Conservation (phyloP, 2,329 filamentous ascomycete species). For the Onygena corvina region DNA sequence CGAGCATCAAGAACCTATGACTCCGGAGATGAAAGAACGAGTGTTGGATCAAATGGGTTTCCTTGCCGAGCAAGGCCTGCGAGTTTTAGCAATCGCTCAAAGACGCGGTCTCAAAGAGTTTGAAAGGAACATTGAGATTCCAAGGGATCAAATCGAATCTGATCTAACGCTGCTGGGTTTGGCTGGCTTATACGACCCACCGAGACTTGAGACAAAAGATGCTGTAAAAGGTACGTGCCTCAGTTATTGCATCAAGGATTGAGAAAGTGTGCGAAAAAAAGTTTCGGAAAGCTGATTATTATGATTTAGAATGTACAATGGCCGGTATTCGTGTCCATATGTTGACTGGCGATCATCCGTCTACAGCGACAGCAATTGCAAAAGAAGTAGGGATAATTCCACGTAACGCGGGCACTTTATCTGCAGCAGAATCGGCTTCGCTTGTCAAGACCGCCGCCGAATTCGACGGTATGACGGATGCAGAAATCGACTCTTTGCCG, state of each 20-base stretch:
- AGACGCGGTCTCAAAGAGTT: slow-evolving; percentile 21
- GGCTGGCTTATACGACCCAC: slow-evolving; percentile 51
- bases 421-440: slow-evolving; percentile 36
- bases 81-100: slow-evolving; percentile 47
- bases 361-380: slow-evolving; percentile 46
- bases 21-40: slow-evolving; percentile 30
- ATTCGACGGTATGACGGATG: slow-evolving; percentile 42
- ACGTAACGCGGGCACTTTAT: slow-evolving; percentile 34
- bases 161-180: slow-evolving; percentile 47
- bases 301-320: slow-evolving; percentile 33
- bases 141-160: slow-evolving; percentile 41
- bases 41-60: slow-evolving; percentile 46
- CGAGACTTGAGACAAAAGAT: slow-evolving; percentile 46
- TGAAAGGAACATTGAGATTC: slow-evolving; percentile 25
- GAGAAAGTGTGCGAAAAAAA: not conserved
- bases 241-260: not conserved
- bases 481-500: slow-evolving; percentile 52
- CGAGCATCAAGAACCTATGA: slow-evolving; percentile 31
- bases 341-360: slow-evolving; percentile 47
- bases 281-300: slow-evolving; percentile 10
- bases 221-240: slow-evolving; percentile 34
- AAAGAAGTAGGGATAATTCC: slow-evolving; percentile 46
- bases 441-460: slow-evolving; percentile 47
- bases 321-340: slow-evolving; percentile 48
- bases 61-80: slow-evolving; percentile 47